A percentile compares a stretch with the other conserved stretches of the same genome.
Evolutionary conservation across 2,329 filamentous ascomycete genomes (phyloP).

Genomic region (Paramyrothecium sp.): DNA sequence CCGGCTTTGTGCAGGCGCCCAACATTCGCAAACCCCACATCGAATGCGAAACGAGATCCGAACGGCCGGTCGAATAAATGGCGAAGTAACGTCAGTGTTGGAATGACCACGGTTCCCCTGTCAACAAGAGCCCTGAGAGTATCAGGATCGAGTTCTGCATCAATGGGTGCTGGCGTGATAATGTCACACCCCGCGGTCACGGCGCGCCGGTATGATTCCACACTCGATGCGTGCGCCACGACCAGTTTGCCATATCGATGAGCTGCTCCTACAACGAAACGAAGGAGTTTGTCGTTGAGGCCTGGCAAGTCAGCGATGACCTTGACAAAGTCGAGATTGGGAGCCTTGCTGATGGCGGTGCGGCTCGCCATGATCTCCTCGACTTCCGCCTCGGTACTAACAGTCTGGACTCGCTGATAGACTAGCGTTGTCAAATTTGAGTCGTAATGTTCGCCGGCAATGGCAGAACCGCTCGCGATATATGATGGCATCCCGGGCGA

Average conservation of each 20-base stretch:
- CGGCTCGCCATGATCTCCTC: constrained; percentile 2
- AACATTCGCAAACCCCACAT: constrained; percentile 19
- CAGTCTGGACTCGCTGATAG: constrained; percentile 1
- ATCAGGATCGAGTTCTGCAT: constrained; percentile 17
- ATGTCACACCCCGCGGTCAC: constrained; percentile 24
- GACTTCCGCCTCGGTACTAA: constrained; percentile 1
- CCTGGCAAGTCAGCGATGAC: constrained; percentile 18
- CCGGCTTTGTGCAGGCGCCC: constrained; percentile 20
- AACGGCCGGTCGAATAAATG: neutral
- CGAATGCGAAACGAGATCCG: constrained; percentile 11
- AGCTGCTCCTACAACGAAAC: constrained; percentile 16
- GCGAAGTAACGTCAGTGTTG: constrained; percentile 10
- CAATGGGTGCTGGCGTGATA: constrained; percentile 24
- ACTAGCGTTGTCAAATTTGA: neutral
- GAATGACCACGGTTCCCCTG: constrained; percentile 16
- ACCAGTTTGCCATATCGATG: constrained; percentile 18
- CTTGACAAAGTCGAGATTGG: constrained; percentile 24
- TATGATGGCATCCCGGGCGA: neutral
- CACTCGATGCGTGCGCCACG: constrained; percentile 22
- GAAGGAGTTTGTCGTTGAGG: constrained; percentile 16
- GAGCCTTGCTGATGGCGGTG: neutral
- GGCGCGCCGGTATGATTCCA: constrained; percentile 18
- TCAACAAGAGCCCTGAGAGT: constrained; percentile 13
- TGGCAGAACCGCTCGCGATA: too few relatives aligned
- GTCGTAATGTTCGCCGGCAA: neutral